These are phyloP conservation scores for Boletus pseudopeckii DNA, from an alignment of 768 basidiomycete genomes.

Conservation along the genomic window DNA sequence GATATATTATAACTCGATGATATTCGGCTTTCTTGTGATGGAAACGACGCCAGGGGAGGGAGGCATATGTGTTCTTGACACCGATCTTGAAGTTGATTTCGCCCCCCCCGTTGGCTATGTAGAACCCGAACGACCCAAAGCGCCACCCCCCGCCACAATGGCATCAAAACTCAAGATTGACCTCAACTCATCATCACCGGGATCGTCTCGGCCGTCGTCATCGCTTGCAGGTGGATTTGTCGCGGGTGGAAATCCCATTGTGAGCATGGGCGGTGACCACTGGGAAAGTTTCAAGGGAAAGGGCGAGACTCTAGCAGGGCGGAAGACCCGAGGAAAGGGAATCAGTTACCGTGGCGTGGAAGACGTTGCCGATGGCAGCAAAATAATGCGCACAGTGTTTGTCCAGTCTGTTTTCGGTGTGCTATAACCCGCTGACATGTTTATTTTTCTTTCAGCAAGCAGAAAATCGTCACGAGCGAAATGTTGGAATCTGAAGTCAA, in stretches of 20 bases:
- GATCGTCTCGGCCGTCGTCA: slow-evolving; percentile 78
- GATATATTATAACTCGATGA: slow-evolving; percentile 93
- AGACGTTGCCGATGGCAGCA: slow-evolving; percentile 73
- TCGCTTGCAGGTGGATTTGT: slow-evolving; percentile 68
- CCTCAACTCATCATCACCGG: slow-evolving; percentile 78
- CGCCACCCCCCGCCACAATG: slow-evolving; percentile 85
- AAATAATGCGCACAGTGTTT: slow-evolving; percentile 88
- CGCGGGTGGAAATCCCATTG: slow-evolving; percentile 43
- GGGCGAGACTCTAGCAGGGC: slow-evolving; percentile 85
- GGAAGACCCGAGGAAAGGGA: slow-evolving; percentile 95
- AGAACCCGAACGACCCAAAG: slow-evolving; percentile 85
- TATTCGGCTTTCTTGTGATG: slow-evolving; percentile 95
- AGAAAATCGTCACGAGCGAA: slow-evolving; percentile 78
- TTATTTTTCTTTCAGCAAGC: slow-evolving; percentile 51
- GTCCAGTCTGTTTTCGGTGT: slow-evolving; percentile 30
- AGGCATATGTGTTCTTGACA: slow-evolving; percentile 89
- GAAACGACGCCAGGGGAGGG: slow-evolving; percentile 82
- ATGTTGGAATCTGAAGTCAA: slow-evolving; percentile 69
- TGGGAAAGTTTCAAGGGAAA: slow-evolving; percentile 98
- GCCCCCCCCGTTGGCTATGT: slow-evolving; percentile 91
- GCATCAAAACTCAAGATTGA: slow-evolving; percentile 96
- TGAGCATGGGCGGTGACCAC: slow-evolving; percentile 75
- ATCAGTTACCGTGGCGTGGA: slow-evolving; percentile 81
- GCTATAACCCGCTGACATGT: slow-evolving; percentile 7
- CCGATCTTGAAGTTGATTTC: slow-evolving; percentile 98